Conservation (phyloP, 768 basidiomycete genomes). For the Boletus vinaceobasis region DNA sequence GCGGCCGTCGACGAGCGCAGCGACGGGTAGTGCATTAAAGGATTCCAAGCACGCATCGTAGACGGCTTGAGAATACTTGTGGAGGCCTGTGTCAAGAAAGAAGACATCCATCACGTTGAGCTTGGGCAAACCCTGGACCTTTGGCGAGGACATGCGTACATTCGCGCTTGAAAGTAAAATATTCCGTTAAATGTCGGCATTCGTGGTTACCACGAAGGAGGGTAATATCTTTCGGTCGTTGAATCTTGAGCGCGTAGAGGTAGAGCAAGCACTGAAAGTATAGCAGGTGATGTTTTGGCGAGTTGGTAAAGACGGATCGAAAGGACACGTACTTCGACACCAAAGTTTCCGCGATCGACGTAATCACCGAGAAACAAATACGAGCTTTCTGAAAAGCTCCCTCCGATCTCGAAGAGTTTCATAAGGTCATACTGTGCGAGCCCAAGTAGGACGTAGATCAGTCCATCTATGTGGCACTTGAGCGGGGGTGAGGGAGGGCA, state of each 20-base stretch:
- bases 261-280: conserved; percentile 75
- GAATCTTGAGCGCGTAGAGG: conserved; percentile 89
- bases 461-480: conserved; percentile 31
- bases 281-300: neutral
- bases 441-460: neutral
- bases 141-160: conserved; percentile 47
- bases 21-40: conserved; percentile 86
- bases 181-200: conserved; percentile 94
- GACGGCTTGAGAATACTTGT: conserved; percentile 41
- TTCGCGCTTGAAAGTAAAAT: conserved; percentile 98
- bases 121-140: neutral
- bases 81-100: conserved; percentile 22
- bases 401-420: conserved; percentile 96
- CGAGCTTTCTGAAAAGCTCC: conserved; percentile 73
- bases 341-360: conserved; percentile 94
- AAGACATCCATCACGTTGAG: conserved; percentile 8
- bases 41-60: conserved; percentile 92
- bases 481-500: conserved; percentile 80
- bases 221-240: conserved; percentile 77
- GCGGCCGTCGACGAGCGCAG: conserved; percentile 89
- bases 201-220: conserved; percentile 96
- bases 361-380: conserved; percentile 97
- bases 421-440: conserved; percentile 83
- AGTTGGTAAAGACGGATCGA: neutral
- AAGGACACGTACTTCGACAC: conserved; percentile 54